Base-by-base conservation (phyloP, 371 early-diverging fungal genomes). In the Syncephalastrum monosporum region DNA sequence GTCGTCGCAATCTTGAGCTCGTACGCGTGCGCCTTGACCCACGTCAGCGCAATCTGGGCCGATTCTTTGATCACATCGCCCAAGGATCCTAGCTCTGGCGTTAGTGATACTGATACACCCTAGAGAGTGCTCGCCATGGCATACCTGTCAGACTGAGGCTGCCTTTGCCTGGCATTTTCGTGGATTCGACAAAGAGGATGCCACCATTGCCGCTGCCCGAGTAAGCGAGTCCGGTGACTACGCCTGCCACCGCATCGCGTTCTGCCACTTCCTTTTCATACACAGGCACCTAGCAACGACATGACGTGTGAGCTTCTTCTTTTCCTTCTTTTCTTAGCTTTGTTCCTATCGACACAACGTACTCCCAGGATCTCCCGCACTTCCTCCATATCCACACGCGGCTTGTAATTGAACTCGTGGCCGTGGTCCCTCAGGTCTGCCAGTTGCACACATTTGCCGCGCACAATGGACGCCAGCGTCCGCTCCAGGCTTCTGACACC, bases 31-130 rank as follows among this genome's bases (percentile, higher is more conserved):
- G 90, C 67, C 51, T 89, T 86, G 21, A 92, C 91, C 91, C 91
- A 92, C 17, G 91, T 83, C 27, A 92, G 49, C 7, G 88, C 91
- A 47, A 93, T 75, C 53, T 85, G 84, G 1, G 91, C 92, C 14
- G 92, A 91, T 66, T 95, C 95, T 63, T 91, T 90, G 56, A 95
- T 91, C 4, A 93, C 93, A 53, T 90, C 89, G 0, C 94, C 93
- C 16, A 95, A 72, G 48, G 88, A 89, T 2, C 95, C 93, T 81
- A 54, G 12, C 14, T 45, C 10, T 15, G 25, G n/a, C 29, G 41
- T 16, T n/a, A 47, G 7, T 57, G 56, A 14, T 56, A 50, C 7
- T n/a, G n/a, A n/a, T n/a, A n/a, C 16, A 23, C 6, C 19, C 46
- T 24, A 16, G 27, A 27, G n/a, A 46, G 7, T n/a, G n/a, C 41